phyloP scores from a whole-genome alignment of 176 grass and related monocot species.

The Phoenix dactylifera region DNA sequence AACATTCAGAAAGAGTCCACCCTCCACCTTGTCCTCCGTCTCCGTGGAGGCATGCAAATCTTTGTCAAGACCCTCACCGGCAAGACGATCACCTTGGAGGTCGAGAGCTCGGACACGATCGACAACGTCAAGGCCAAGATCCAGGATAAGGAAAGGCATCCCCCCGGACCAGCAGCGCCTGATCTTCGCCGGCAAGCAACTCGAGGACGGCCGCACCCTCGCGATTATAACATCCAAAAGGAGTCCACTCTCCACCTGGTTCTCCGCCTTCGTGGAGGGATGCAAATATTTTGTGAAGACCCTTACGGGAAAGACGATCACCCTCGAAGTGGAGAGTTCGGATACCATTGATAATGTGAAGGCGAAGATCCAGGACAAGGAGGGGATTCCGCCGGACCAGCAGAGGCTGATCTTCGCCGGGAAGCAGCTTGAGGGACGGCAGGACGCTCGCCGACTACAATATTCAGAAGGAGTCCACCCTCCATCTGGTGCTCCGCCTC shows the following conservation, averaged over 20 bases:
- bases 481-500: too few species aligned
- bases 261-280: slow-evolving; percentile 33
- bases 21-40: slow-evolving; percentile 45
- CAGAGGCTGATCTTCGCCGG: too few species aligned
- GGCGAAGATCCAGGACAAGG: too few species aligned
- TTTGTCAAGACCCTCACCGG: slow-evolving; percentile 9
- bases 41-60: slow-evolving; percentile 34
- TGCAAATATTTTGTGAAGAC: too few species aligned
- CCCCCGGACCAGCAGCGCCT: slow-evolving; percentile 57
- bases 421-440: too few species aligned
- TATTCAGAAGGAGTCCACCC: too few species aligned
- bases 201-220: slow-evolving; percentile 39
- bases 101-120: too few species aligned
- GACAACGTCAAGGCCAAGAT: slow-evolving; percentile 49
- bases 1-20: slow-evolving; percentile 77
- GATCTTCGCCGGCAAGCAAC: slow-evolving; percentile 40
- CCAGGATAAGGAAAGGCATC: slow-evolving; percentile 80
- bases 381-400: too few species aligned
- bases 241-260: slow-evolving; percentile 52
- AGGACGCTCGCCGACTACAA: too few species aligned
- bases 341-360: too few species aligned
- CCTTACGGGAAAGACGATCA: too few species aligned
- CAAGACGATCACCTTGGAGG: not conserved
- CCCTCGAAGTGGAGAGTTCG: too few species aligned
- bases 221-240: slow-evolving; percentile 85